Evolutionary conservation across 192 early-diverging fungal species (phyloP).

Genomic region (Coemansia sp.): DNA sequence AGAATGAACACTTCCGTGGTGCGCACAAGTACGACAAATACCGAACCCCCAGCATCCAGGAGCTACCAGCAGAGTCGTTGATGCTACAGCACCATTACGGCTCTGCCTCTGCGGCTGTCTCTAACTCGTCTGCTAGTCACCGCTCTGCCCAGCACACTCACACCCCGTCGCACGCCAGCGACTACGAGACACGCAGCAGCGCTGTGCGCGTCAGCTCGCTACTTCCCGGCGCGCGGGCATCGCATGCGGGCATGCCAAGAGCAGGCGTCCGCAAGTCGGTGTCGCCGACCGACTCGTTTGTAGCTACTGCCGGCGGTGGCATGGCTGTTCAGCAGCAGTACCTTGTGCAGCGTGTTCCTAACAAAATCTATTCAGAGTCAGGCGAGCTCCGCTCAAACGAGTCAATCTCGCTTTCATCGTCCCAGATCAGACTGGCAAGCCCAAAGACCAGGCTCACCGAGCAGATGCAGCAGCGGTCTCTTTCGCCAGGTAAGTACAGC

Average conservation of each 20-base stretch:
- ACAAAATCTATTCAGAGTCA: constrained; percentile 8
- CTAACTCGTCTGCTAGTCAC: constrained; percentile 6
- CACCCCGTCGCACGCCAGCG: constrained; percentile 17
- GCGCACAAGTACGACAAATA: constrained; percentile 40
- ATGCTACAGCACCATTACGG: constrained; percentile 11
- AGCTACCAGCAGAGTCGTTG: constrained; percentile 36
- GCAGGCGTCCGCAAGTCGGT: constrained; percentile 18
- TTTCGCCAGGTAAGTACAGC: constrained; percentile 33
- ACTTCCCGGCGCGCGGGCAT: constrained; percentile 33
- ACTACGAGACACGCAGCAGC: constrained; percentile 38
- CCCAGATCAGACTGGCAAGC: constrained; percentile 47
- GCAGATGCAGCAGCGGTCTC: constrained; percentile 23
- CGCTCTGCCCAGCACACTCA: constrained; percentile 20
- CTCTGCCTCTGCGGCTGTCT: neutral
- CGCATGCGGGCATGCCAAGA: constrained; percentile 16
- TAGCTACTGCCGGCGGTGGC: constrained; percentile 6
- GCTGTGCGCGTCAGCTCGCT: constrained; percentile 49
- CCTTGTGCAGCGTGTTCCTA: constrained; percentile 37
- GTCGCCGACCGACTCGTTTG: constrained; percentile 16
- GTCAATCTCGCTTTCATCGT: constrained; percentile 11
- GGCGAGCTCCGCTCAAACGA: constrained; percentile 13
- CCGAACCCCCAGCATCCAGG: constrained; percentile 26
- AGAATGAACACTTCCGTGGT: neutral
- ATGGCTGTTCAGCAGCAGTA: constrained; percentile 43
- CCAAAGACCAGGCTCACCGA: constrained; percentile 32